These are phyloP conservation scores for Ulmus americana DNA, from an alignment of 331 rosid species.

Conservation along the genomic window DNA sequence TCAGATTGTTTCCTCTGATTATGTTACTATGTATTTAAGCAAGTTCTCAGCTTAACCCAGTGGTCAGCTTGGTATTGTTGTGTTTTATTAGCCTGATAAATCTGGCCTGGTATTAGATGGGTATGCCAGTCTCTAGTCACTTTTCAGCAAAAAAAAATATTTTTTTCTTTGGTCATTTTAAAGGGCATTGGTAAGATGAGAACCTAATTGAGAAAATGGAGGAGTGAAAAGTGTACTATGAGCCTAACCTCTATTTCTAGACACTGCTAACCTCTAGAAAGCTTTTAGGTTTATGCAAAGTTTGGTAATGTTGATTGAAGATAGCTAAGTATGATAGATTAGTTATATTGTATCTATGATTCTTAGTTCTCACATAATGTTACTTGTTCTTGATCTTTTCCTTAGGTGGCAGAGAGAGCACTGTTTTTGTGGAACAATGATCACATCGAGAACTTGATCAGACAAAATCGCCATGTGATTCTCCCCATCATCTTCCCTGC, in stretches of 20 bases:
- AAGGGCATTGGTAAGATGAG: no score
- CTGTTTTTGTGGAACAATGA: slow-evolving; percentile 74
- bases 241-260: background rate
- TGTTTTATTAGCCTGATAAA: no score
- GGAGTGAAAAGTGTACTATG: background rate
- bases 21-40: no score
- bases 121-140: no score
- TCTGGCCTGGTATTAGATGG: no score
- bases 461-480: slow-evolving; percentile 49
- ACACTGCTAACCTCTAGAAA: background rate
- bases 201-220: background rate
- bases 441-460: slow-evolving; percentile 60
- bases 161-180: no score
- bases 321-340: background rate
- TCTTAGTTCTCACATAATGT: background rate
- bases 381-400: no score
- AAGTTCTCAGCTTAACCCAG: no score
- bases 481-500: slow-evolving; percentile 65
- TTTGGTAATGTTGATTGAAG: background rate
- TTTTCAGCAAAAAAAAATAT: no score
- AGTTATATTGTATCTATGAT: background rate
- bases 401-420: slow-evolving; percentile 73
- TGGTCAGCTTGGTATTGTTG: no score
- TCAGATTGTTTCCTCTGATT: no score
- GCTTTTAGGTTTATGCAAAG: background rate